Conservation (phyloP, 176 grass and related monocot species). For the Carex cristatella region DNA sequence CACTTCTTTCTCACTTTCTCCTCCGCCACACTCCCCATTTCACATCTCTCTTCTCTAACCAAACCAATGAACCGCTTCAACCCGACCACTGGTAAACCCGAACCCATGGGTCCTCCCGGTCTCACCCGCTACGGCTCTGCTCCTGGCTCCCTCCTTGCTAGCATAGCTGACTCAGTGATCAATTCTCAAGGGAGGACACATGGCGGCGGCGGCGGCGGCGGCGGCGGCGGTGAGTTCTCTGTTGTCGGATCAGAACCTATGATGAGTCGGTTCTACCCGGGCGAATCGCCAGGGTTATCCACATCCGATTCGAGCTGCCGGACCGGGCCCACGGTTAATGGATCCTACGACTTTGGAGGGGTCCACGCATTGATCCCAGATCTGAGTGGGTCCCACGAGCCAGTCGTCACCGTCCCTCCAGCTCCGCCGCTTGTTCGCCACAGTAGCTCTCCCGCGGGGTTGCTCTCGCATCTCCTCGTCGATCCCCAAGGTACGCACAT, state of each 20-base stretch:
- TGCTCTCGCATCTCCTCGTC: constrained; percentile 66
- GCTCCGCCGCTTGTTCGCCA: constrained; percentile 40
- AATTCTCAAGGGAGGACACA: not conserved
- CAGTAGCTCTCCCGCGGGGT: constrained; percentile 83
- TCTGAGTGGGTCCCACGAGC: not conserved
- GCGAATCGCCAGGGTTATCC: constrained; percentile 46
- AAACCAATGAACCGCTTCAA: constrained; percentile 51
- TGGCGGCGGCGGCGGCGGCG: not conserved
- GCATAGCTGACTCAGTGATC: constrained; percentile 50
- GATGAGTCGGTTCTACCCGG: constrained; percentile 50
- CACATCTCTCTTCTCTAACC: not conserved
- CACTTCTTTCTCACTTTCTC: not conserved
- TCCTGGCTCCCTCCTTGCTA: constrained; percentile 58
- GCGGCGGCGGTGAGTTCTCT: not conserved
- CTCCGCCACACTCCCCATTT: not conserved
- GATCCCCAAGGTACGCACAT: constrained; percentile 57
- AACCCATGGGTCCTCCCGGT: constrained; percentile 16
- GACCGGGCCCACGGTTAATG: constrained; percentile 18
- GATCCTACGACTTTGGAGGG: not conserved
- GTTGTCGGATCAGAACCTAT: not conserved
- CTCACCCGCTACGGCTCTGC: constrained; percentile 70
- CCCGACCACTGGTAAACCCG: constrained; percentile 20
- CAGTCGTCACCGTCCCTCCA: not conserved
- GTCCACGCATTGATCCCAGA: not conserved
- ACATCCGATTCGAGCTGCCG: constrained; percentile 73